A percentile compares a stretch with the other conserved stretches of the same genome.
Conservation (phyloP, 768 basidiomycete genomes). For the Rhodotorula paludigena region DNA sequence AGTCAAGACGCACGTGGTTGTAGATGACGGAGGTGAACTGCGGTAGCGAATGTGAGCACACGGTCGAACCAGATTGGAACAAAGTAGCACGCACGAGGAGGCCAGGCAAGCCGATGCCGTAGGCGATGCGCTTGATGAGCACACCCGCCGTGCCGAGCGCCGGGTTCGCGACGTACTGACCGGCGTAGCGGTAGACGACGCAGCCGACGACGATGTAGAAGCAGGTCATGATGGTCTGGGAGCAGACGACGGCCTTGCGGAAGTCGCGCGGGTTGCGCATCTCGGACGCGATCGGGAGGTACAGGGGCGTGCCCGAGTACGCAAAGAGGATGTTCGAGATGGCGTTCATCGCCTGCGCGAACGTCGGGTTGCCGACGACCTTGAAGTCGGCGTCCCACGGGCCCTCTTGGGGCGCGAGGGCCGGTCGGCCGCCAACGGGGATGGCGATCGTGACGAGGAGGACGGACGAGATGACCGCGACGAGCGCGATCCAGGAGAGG, state of each 20-base stretch:
- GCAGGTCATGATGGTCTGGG: constrained; percentile 6
- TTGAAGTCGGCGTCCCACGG: constrained; percentile 40
- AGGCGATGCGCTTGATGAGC: constrained; percentile 39
- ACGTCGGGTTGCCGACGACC: constrained; percentile 23
- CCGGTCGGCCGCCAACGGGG: constrained; percentile 39
- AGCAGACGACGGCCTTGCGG: constrained; percentile 42
- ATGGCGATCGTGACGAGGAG: constrained; percentile 41
- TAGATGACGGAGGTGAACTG: constrained; percentile 6
- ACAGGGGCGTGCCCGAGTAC: constrained; percentile 22
- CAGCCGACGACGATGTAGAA: constrained; percentile 41
- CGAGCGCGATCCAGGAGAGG: constrained; percentile 43
- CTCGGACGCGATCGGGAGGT: constrained; percentile 45
- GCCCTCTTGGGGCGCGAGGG: constrained; percentile 39
- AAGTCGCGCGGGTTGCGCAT: constrained; percentile 46
- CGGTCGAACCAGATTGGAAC: background rate
- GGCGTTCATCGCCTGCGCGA: constrained; percentile 45
- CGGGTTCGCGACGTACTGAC: constrained; percentile 42
- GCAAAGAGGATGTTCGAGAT: constrained; percentile 45
- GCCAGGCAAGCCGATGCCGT: constrained; percentile 41
- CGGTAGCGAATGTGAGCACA: background rate
- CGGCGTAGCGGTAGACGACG: constrained; percentile 36
- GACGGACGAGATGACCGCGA: constrained; percentile 35
- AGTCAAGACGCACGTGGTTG: background rate
- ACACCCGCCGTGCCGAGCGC: constrained; percentile 44
- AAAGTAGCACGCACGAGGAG: constrained; percentile 17